Percentiles rank a stretch among this genome's conserved stretches.
phyloP scores from a whole-genome alignment of 805 yeast genomes.

The Brettanomyces nanus region DNA sequence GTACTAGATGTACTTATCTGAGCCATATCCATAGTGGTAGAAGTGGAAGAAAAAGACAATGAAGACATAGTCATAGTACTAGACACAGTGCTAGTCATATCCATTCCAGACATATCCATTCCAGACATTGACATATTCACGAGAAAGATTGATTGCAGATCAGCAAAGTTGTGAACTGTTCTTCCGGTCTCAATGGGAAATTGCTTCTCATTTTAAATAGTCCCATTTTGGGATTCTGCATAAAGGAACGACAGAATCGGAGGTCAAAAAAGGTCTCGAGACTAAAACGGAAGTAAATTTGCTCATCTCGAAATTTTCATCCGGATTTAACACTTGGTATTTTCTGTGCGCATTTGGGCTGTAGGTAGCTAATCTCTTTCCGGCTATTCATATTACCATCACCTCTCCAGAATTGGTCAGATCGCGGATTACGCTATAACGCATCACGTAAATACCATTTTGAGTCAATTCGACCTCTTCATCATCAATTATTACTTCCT shows the following conservation, averaged over 20 bases:
- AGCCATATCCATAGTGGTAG: conserved; percentile 8
- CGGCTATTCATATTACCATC: conserved; percentile 27
- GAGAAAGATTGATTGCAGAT: no score
- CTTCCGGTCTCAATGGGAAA: no score
- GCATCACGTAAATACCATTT: conserved; percentile 69
- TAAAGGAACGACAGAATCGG: no score
- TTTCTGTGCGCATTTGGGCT: no score
- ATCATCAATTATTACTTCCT: conserved; percentile 35
- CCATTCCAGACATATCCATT: conserved; percentile 12
- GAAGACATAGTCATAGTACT: conserved; percentile 5
- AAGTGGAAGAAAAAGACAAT: conserved; percentile 3
- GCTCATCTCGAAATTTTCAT: neutral
- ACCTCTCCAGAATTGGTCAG: conserved; percentile 34
- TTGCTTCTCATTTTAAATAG: no score
- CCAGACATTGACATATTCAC: no score
- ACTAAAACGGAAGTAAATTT: neutral
- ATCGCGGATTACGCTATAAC: conserved; percentile 47
- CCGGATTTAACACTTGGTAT: neutral
- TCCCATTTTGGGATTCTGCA: no score
- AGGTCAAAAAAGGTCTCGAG: no score
- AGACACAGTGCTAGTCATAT: conserved; percentile 8
- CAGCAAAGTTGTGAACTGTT: no score
- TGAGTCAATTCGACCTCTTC: conserved; percentile 49
- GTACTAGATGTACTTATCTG: conserved; percentile 11
- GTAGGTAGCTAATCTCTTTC: no score